Percentiles rank a stretch among this genome's conserved stretches.
Evolutionary conservation across 2,329 filamentous ascomycete species (phyloP).

Genomic region (Phyllosticta citriasiana): DNA sequence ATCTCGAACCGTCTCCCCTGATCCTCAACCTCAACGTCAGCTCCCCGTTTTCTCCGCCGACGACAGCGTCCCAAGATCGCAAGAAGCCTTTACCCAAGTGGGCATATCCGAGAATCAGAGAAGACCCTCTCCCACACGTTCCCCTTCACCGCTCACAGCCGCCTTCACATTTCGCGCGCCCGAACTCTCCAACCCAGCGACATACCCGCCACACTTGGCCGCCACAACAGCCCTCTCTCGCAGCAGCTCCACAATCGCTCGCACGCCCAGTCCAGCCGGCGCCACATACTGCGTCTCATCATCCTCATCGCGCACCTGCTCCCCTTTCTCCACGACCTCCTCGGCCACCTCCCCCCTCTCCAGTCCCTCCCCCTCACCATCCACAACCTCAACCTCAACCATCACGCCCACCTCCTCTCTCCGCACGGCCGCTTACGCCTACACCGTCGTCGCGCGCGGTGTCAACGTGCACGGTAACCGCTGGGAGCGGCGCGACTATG

Average conservation of each 20-base stretch:
- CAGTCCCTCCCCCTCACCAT: neutral
- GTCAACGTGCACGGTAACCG: neutral
- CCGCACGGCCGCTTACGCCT: neutral
- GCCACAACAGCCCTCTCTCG: too few relatives aligned
- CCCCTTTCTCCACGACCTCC: neutral
- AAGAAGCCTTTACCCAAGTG: neutral
- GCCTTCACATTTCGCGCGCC: neutral
- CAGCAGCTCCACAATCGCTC: too few relatives aligned
- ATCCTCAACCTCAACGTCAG: neutral
- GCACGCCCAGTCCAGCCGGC: too few relatives aligned
- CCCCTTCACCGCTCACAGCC: neutral
- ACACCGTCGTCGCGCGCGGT: neutral
- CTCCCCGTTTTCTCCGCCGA: neutral
- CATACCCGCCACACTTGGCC: too few relatives aligned
- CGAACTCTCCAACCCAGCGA: too few relatives aligned
- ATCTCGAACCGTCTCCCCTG: neutral
- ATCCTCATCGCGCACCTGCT: too few relatives aligned
- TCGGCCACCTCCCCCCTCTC: too few relatives aligned
- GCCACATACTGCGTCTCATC: too few relatives aligned
- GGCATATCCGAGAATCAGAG: neutral
- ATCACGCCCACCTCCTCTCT: neutral
- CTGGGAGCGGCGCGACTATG: neutral
- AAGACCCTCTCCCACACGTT: neutral
- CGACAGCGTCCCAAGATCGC: neutral
- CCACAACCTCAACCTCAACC: too few relatives aligned